Conservation (phyloP, 768 basidiomycete species). For the Coprinopsis sp. region DNA sequence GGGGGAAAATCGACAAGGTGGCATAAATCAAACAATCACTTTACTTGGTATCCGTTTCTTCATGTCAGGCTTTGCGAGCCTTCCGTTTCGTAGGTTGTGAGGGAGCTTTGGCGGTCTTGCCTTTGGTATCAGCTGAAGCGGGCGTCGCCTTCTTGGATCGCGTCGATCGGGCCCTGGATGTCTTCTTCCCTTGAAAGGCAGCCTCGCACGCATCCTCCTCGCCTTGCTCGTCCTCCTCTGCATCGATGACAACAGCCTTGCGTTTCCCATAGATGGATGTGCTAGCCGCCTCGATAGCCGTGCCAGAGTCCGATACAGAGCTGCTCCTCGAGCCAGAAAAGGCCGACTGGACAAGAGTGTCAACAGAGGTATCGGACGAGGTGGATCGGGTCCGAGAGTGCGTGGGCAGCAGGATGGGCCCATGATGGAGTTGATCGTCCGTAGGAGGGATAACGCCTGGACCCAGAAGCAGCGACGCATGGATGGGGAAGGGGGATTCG, state of each 20-base stretch:
- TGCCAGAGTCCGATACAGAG: constrained; percentile 4
- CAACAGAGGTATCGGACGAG: constrained; percentile 7
- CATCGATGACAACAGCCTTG: background rate
- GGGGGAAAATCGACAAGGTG: too few species aligned
- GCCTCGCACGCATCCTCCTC: background rate
- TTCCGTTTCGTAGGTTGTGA: constrained; percentile 1
- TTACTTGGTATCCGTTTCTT: background rate
- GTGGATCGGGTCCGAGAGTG: constrained; percentile 8
- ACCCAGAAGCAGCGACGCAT: constrained; percentile 4
- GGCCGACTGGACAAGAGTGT: too few species aligned
- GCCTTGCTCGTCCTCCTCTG: background rate
- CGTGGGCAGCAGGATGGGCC: too few species aligned
- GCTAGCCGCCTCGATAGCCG: background rate
- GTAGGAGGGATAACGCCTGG: too few species aligned
- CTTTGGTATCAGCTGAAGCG: background rate
- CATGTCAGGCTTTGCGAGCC: constrained; percentile 7
- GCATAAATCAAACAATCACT: too few species aligned
- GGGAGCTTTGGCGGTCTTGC: background rate
- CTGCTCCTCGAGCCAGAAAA: constrained; percentile 6
- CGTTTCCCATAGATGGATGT: background rate
- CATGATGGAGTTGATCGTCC: too few species aligned
- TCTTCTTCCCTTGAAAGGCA: background rate
- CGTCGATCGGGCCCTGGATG: background rate
- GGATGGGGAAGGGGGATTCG: background rate
- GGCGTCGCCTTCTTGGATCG: constrained; percentile 4